These are phyloP conservation scores for Hygrocybe punicea DNA, from an alignment of 768 basidiomycete genomes.

Conservation along the genomic window DNA sequence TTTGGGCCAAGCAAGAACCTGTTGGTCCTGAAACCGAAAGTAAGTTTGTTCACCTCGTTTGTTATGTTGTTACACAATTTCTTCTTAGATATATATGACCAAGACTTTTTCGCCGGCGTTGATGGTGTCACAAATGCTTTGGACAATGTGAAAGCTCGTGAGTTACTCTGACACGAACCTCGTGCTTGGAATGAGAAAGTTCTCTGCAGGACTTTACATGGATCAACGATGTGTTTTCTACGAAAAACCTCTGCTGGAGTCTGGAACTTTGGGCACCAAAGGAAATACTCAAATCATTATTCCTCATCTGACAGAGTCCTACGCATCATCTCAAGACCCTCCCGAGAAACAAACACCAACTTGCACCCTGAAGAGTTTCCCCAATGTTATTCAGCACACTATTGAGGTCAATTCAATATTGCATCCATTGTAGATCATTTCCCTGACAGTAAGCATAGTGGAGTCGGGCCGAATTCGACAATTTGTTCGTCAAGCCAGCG, in stretches of 20 bases:
- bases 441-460: conserved; percentile 53
- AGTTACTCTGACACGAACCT: conserved; percentile 27
- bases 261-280: conserved; percentile 97
- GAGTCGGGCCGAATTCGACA: conserved; percentile 91
- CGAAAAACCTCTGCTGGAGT: conserved; percentile 92
- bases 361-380: conserved; percentile 99
- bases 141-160: conserved; percentile 95
- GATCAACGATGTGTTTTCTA: conserved; percentile 97
- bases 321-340: conserved; percentile 96
- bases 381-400: conserved; percentile 95
- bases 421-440: neutral
- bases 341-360: conserved; percentile 96
- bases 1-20: conserved; percentile 84
- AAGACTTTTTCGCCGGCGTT: conserved; percentile 80
- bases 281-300: conserved; percentile 95
- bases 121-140: conserved; percentile 97
- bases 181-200: conserved; percentile 7
- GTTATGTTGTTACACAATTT: conserved; percentile 49
- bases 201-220: conserved; percentile 81
- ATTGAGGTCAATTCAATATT: conserved; percentile 65
- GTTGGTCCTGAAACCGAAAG: conserved; percentile 93
- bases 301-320: conserved; percentile 93
- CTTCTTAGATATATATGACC: conserved; percentile 74
- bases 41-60: conserved; percentile 38
- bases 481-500: conserved; percentile 88